Base-by-base conservation (phyloP, 148 eudicot species). In the Chenopodium album region DNA sequence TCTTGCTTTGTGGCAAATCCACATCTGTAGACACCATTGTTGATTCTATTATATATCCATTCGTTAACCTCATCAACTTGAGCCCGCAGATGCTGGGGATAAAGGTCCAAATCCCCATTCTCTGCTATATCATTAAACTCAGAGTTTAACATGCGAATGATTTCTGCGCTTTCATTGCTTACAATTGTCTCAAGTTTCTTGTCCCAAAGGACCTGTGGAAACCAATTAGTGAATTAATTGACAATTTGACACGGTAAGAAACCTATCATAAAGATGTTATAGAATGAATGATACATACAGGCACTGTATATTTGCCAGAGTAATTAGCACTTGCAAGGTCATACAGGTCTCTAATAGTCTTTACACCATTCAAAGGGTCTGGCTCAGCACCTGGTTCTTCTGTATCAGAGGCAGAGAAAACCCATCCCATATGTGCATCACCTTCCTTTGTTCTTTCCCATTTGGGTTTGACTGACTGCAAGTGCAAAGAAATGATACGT, bases 371-470 rank as follows among this genome's bases (percentile, higher is more conserved):
- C 59, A 92, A 81, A 11, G 81, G 79, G 78, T 95, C 98, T 50
- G 88, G 89, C 76, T 85, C 88, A 74, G 92, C 98, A 78, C 91
- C 98, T 28, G 90, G 82, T 84, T 93, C 98, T 85, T 92, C 98
- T 16, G 76, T 65, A 84, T 88, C 88, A 26, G 94, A 89, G 71
- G 79, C 83, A 48, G 98, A 91, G 85, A 95, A 95, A 76, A 93
- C 88, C 98, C 98, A 95, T 85, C 98, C 98, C 89, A 87, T 89
- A 86, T 93, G 98, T 32, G 88, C 92, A 82, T 95, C 98, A 7
- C 82, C 85, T 68, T 91, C 97, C 84, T 88, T 95, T 19, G 98
- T 95, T 79, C 88, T 89, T 84, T 80, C 98, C 91, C 92, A 93
- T 81, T 52, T 88, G 9, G 98, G 82, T 59, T 92, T 91, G 62